Percentiles rank a stretch among this genome's conserved stretches.
phyloP scores from a whole-genome alignment of 2,329 filamentous ascomycete species.

The Xylaria sp. region DNA sequence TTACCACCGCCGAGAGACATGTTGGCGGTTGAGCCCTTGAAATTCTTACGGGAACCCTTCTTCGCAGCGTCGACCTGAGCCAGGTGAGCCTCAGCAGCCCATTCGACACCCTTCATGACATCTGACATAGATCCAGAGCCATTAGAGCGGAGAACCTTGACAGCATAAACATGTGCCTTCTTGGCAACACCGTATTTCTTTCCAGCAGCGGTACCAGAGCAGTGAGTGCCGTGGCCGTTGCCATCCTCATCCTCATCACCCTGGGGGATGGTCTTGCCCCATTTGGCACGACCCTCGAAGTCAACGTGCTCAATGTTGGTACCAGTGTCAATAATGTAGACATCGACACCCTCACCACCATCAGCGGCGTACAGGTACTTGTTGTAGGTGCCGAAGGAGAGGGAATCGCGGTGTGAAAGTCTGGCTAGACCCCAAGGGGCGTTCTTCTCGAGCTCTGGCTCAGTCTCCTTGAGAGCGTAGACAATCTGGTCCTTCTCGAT shows the following conservation, averaged over 20 bases:
- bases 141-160: slow-evolving; percentile 98
- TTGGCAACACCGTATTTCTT: slow-evolving; percentile 99
- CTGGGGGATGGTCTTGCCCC: slow-evolving; percentile 94
- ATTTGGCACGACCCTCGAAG: slow-evolving; percentile 93
- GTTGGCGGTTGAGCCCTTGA: slow-evolving; percentile 99
- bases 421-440: slow-evolving; percentile 99
- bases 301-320: slow-evolving; percentile 95
- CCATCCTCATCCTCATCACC: slow-evolving; percentile 90
- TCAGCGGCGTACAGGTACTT: slow-evolving; percentile 94
- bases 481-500: slow-evolving; percentile 96
- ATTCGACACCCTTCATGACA: slow-evolving; percentile 98
- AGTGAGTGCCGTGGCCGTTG: slow-evolving; percentile 99
- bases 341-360: slow-evolving; percentile 96
- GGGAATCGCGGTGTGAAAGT: slow-evolving; percentile 90
- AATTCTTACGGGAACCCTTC: slow-evolving; percentile 90
- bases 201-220: slow-evolving; percentile 96
- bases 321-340: slow-evolving; percentile 98
- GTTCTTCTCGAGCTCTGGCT: slow-evolving; percentile 77
- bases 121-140: slow-evolving; percentile 99
- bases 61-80: slow-evolving; percentile 82
- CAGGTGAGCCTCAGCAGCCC: slow-evolving; percentile 82
- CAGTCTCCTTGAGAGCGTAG: slow-evolving; percentile 74
- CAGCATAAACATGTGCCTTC: slow-evolving; percentile 95
- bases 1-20: slow-evolving; percentile 99
- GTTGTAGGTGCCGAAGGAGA: slow-evolving; percentile 94